Percentiles rank a stretch among this genome's conserved stretches.
Evolutionary conservation across 768 basidiomycete species (phyloP).

Genomic region (Collybiopsis luxurians): DNA sequence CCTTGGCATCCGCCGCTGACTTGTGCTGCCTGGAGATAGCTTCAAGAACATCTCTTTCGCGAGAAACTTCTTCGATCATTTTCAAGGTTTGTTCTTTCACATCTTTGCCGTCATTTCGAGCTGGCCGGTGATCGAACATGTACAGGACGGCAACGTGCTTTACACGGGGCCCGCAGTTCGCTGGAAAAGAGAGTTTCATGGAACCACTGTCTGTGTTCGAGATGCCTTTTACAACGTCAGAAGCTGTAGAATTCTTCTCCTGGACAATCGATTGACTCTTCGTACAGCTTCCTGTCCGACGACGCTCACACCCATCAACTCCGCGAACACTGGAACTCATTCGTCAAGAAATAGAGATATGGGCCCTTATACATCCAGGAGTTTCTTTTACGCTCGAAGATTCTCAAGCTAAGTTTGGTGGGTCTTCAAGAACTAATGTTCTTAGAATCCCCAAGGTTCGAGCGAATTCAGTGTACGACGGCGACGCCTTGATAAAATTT

Average conservation of each 20-base stretch:
- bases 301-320: slow-evolving; percentile 63
- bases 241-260: slow-evolving; percentile 11
- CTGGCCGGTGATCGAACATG: not conserved
- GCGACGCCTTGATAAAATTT: not conserved
- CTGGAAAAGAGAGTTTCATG: slow-evolving; percentile 69
- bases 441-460: slow-evolving; percentile 68
- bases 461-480: slow-evolving; percentile 1
- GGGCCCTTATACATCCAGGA: slow-evolving; percentile 69
- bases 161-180: slow-evolving; percentile 74
- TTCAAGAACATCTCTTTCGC: slow-evolving; percentile 63
- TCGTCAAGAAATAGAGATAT: slow-evolving; percentile 67
- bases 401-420: slow-evolving; percentile 34
- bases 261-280: slow-evolving; percentile 5
- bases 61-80: slow-evolving; percentile 74
- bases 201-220: slow-evolving; percentile 80
- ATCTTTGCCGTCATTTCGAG: not conserved
- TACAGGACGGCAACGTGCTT: slow-evolving; percentile 65
- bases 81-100: slow-evolving; percentile 54
- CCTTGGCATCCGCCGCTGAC: slow-evolving; percentile 80
- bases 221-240: slow-evolving; percentile 90
- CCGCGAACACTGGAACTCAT: slow-evolving; percentile 62
- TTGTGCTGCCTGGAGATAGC: slow-evolving; percentile 79
- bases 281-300: slow-evolving; percentile 74
- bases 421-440: slow-evolving; percentile 39
- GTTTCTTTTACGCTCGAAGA: slow-evolving; percentile 72